phyloP scores from a whole-genome alignment of 805 yeast species.

The Yamadazyma sp. region DNA sequence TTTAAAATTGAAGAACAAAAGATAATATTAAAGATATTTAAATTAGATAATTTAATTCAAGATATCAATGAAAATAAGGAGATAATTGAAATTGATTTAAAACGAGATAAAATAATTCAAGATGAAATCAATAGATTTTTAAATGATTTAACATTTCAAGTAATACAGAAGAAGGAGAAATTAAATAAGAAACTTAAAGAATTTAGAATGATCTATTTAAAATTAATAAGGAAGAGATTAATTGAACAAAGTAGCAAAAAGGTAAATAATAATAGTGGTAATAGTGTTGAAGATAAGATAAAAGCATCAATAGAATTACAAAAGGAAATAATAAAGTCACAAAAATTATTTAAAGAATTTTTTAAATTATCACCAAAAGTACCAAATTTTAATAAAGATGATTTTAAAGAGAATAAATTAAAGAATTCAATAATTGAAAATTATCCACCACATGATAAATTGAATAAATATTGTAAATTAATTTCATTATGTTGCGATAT shows the following conservation, averaged over 20 bases:
- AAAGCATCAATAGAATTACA: constrained; percentile 26
- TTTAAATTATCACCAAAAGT: constrained; percentile 10
- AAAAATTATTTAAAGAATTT: constrained; percentile 3
- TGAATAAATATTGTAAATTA: constrained; percentile 39
- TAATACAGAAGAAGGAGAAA: constrained; percentile 29
- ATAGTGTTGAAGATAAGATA: constrained; percentile 11
- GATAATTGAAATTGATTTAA: constrained; percentile 18
- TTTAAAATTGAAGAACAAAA: constrained; percentile 30
- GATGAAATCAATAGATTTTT: constrained; percentile 38
- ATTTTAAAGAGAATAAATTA: constrained; percentile 12
- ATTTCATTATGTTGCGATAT: constrained; percentile 43
- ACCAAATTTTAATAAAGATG: constrained; percentile 11
- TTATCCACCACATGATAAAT: constrained; percentile 29
- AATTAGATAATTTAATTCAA: constrained; percentile 30
- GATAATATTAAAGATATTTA: constrained; percentile 25
- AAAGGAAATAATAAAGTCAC: constrained; percentile 19
- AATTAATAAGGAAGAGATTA: constrained; percentile 1
- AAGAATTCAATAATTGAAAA: constrained; percentile 17
- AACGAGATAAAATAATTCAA: constrained; percentile 33
- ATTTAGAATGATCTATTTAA: constrained; percentile 8
- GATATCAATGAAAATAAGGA: constrained; percentile 18
- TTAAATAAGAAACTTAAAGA: constrained; percentile 14
- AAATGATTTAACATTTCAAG: constrained; percentile 39
- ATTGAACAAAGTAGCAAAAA: not conserved
- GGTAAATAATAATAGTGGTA: not conserved